Conservation (phyloP, 176 grass and related monocot species). For the Poa annua region DNA sequence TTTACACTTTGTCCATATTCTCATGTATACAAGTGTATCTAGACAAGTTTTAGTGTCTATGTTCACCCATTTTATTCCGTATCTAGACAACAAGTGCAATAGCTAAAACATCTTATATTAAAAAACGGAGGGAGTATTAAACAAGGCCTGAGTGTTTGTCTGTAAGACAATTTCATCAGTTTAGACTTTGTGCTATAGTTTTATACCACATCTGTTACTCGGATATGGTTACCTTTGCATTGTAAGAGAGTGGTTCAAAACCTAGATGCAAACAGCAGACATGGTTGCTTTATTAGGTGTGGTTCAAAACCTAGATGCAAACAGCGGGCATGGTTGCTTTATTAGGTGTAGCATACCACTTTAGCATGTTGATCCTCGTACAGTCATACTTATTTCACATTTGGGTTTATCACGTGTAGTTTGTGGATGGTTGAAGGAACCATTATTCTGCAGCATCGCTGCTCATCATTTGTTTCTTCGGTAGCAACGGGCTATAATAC, state of each 20-base stretch:
- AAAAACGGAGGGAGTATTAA: too few species aligned
- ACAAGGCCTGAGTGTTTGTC: neutral
- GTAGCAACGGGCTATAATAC: neutral
- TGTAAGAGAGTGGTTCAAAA: neutral
- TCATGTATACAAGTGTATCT: too few species aligned
- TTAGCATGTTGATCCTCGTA: neutral
- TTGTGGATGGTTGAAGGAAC: constrained; percentile 15
- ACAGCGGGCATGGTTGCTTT: neutral
- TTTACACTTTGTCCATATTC: too few species aligned
- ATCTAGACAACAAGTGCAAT: too few species aligned
- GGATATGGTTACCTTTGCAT: neutral
- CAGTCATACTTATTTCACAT: neutral
- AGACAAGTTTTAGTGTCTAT: too few species aligned
- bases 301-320: constrained; percentile 14
- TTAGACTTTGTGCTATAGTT: constrained; percentile 1
- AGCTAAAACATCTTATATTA: too few species aligned
- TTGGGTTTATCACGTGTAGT: neutral
- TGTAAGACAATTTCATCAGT: neutral
- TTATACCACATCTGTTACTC: neutral
- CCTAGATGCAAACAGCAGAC: neutral
- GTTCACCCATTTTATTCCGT: too few species aligned
- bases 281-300: neutral
- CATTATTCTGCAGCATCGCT: neutral
- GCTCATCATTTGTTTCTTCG: neutral
- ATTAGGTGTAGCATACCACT: constrained; percentile 24